A percentile compares a stretch with the other conserved stretches of the same genome.
Conservation (phyloP, 768 basidiomycete species). For the Psilocybe cubensis region DNA sequence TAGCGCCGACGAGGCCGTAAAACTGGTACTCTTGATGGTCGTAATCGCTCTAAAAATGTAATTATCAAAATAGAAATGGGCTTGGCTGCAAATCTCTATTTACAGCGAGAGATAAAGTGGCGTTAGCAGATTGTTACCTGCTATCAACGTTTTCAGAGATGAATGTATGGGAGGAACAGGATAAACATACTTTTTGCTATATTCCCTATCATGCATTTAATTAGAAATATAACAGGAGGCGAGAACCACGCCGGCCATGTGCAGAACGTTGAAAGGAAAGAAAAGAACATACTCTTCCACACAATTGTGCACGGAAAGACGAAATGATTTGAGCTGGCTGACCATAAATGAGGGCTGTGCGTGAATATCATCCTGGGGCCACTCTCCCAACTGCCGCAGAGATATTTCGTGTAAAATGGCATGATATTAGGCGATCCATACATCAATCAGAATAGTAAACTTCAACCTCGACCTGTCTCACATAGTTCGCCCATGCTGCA, state of each 20-base stretch:
- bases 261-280: no score
- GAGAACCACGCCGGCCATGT: neutral
- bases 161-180: neutral
- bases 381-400: no score
- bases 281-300: no score
- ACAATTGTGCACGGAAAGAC: no score
- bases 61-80: neutral
- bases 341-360: no score
- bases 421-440: neutral
- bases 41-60: neutral
- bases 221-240: neutral
- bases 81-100: neutral
- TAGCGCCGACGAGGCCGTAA: neutral
- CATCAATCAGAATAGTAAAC: constrained; percentile 7
- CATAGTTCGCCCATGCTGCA: constrained; percentile 7
- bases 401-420: no score
- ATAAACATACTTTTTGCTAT: neutral
- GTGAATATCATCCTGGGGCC: no score
- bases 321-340: no score
- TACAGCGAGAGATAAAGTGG: no score
- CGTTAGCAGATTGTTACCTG: neutral
- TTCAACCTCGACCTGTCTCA: constrained; percentile 1
- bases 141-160: neutral
- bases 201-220: neutral
- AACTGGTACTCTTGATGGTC: neutral